Evolutionary conservation across 208 protist genomes (phyloP), one percentile per base, ranked within the genome.

Genomic region (Crithidia fasciculata): DNA sequence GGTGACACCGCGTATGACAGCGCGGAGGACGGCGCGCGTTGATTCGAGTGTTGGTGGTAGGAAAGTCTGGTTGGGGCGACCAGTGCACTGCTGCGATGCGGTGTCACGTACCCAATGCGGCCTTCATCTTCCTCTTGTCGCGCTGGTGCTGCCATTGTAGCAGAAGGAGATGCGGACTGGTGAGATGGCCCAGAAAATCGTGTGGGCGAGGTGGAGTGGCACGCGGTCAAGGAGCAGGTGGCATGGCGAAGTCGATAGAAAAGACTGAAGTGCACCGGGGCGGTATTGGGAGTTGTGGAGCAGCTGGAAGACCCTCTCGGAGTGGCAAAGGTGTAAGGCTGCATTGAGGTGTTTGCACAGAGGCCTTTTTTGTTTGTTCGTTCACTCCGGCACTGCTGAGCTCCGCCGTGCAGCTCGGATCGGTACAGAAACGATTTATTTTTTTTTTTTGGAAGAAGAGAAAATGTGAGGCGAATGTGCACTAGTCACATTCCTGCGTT

Each of bases 191-290:
- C 64, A 2, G 64, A 59, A 1, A 57, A 39, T 36, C 65, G 69
- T 7, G 54, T 7, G 19, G 65, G n/a, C 0, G 57, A 69, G n/a
- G 9, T 28, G 18, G 72, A 69, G 55, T 72, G 61, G 43, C 47
- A 71, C 10, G 61, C 62, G 5, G 62, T 76, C 49, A 70, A n/a
- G 9, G 71, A 76, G 72, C 16, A 55, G 9, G 70, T 67, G 9
- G 37, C 69, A 55, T 79, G 54, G 8, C 70, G 72, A 5, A 86
- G 70, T n/a, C 59, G 54, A 44, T 83, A 83, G 28, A 76, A 67
- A 3, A 82, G 65, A 15, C 78, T 87, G 52, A 87, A 87, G 50
- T 81, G 82, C 44, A 87, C 74, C 5, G 74, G 36, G 19, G 68
- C 62, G 36, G 2, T 28, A 28, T 28, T 57, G 2, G 45, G 37